Evolutionary conservation across 495 filamentous ascomycete genomes (phyloP), one percentile per base, ranked within the genome.

Genomic region (Neurospora pannonica): DNA sequence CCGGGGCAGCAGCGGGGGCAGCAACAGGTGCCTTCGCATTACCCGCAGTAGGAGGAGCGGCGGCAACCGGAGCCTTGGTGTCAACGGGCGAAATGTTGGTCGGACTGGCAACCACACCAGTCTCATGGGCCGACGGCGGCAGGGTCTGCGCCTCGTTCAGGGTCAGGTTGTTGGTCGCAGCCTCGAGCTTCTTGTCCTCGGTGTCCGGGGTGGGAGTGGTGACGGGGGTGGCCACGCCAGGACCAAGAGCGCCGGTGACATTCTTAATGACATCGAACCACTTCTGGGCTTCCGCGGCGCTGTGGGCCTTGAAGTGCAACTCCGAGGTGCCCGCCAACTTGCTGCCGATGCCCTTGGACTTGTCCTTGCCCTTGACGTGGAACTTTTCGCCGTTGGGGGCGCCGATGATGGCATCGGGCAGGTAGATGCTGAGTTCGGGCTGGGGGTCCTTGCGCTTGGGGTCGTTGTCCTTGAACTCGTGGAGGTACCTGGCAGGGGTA

Each of bases 391-490:
- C 94, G 75, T 86, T 88, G 48, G 94, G 86, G 5, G 87, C 86
- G 73, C 95, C 93, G 73, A 98, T 86, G 34, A 89, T 83, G 78
- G 95, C 97, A 79, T 99, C 97, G 62, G 96, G 96, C 9, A 99
- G 89, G 81, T 94, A 99, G 72, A 99, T 90, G 31, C 92, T 94
- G 10, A 94, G 85, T 80, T 98, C 94, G 0, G 95, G 97, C 34
- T 84, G 82, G 8, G 95, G 94, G 74, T 99, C 97, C 76, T 88
- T 87, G 71, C 87, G 88, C 79, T 97, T 91, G 28, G 48, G 21
- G 82, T 99, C 95, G 79, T 91, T 91, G 78, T 95, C 93, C 81
- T 97, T 97, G 87, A 97, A 98, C 79, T 98, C 96, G 83, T 98
- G 96, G 69, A 99, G 85, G 83, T 91, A 99, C 75, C 92, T 91